Evolutionary conservation across 768 basidiomycete genomes (phyloP), one percentile per base, ranked within the genome.

Genomic region (Xerocomus spinulosus): DNA sequence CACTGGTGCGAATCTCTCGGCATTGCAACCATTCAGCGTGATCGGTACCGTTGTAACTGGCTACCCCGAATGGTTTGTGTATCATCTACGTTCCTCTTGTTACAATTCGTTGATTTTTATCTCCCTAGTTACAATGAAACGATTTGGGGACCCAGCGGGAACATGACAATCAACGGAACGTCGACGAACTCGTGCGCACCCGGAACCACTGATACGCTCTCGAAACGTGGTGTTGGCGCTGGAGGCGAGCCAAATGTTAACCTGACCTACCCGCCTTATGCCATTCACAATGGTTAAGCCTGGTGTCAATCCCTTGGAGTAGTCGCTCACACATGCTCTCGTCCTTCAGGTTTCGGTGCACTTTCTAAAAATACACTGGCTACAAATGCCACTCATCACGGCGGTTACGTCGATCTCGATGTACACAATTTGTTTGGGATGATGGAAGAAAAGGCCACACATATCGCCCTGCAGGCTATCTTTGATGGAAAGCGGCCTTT

Each of bases 371-470:
- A 77, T 51, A 76, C 85, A 1, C 53, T 88, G 17, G 81, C 83
- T 3, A 84, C 83, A 3, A 88, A 88, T 52, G 85, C 85, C 0
- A 83, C 85, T 1, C 83, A 88, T 62, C 70, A 70, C 7, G 73
- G 73, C 38, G 87, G 86, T 1, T 71, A 74, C 47, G 73, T 70
- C 10, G 84, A 87, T 54, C 69, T 85, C 26, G 83, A 87, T 52
- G 73, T 76, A 14, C 86, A 87, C 63, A 87, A 83, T 61, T 52
- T 87, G 47, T 87, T 78, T 73, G 85, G 85, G 15, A 61, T 80
- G 57, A 82, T 86, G 81, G 82, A 85, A 59, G 83, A 81, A 53
- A 77, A 77, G 52, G 69, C 85, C 1, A 84, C 85, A 4, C 73
- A 84, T 65, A 62, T 76, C 20, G 83, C 83, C 5, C 48, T 87